Evolutionary conservation across 345 rosid genomes (phyloP).

Genomic region (Ceriops tagal): DNA sequence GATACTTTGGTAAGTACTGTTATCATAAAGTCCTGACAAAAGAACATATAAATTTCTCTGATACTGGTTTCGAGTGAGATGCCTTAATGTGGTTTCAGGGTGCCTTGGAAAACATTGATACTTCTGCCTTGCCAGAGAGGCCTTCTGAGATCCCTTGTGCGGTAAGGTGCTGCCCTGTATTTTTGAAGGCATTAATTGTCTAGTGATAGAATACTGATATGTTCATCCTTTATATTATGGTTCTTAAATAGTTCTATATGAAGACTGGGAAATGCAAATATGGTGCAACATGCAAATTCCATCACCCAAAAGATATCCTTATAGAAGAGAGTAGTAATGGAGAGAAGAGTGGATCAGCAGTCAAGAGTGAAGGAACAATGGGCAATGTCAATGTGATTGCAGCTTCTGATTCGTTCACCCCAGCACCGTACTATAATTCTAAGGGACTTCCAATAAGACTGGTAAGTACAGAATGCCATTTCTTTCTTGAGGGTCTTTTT

Average conservation of each 20-base stretch:
- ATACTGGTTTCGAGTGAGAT: constrained; percentile 14
- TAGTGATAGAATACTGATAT: constrained; percentile 9
- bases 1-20: constrained; percentile 47
- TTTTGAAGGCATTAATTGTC: neutral
- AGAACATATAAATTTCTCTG: neutral
- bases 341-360: constrained; percentile 33
- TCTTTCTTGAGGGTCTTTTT: too few relatives aligned
- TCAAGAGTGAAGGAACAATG: constrained; percentile 28
- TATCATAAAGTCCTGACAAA: neutral
- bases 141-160: constrained; percentile 78
- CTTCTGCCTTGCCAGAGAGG: constrained; percentile 67
- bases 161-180: constrained; percentile 46
- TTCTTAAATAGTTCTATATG: constrained; percentile 66
- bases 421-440: constrained; percentile 60
- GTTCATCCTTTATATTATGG: constrained; percentile 21
- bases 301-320: constrained; percentile 85
- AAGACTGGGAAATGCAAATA: constrained; percentile 92
- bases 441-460: constrained; percentile 89
- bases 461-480: constrained; percentile 31
- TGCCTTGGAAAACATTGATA: constrained; percentile 40
- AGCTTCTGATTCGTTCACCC: constrained; percentile 37
- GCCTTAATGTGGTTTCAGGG: constrained; percentile 42
- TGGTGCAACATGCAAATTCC: constrained; percentile 84
- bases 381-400: constrained; percentile 29
- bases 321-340: constrained; percentile 45